Evolutionary conservation across 768 basidiomycete genomes (phyloP).

Genomic region (Mycena vitilis): DNA sequence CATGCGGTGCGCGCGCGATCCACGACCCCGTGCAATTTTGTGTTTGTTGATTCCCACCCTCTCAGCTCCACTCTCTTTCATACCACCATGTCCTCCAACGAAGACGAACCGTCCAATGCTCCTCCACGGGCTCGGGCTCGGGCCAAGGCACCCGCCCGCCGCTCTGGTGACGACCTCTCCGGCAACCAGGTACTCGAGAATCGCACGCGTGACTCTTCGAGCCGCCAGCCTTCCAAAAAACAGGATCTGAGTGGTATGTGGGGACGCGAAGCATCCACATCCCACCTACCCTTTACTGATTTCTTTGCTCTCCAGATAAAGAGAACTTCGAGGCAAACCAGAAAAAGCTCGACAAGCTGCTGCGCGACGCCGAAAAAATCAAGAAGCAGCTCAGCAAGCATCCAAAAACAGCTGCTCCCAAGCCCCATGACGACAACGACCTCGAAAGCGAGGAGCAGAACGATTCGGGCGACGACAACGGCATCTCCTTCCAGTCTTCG

Average conservation of each 20-base stretch:
- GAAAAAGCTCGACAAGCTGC: neutral
- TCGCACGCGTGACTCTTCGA: neutral
- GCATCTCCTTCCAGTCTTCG: neutral
- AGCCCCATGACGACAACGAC: neutral
- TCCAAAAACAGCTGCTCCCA: neutral
- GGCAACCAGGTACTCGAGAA: neutral
- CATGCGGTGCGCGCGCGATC: too few relatives aligned
- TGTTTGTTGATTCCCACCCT: neutral
- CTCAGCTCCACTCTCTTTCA: neutral
- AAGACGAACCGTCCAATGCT: neutral
- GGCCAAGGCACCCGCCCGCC: neutral
- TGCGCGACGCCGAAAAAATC: neutral
- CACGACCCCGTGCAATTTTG: neutral
- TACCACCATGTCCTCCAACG: conserved; percentile 1
- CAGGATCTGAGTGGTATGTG: neutral
- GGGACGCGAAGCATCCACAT: neutral
- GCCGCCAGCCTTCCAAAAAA: conserved; percentile 2
- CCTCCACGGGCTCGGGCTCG: too few relatives aligned
- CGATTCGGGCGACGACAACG: neutral
- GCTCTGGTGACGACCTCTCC: conserved; percentile 13
- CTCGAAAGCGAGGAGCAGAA: neutral
- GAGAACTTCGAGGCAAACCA: conserved; percentile 4
- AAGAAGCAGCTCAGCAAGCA: conserved; percentile 1
- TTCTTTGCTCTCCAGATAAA: neutral
- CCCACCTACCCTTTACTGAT: neutral